Conservation (phyloP, 169 alveolate genomes). For the Sarcocystis neurona region DNA sequence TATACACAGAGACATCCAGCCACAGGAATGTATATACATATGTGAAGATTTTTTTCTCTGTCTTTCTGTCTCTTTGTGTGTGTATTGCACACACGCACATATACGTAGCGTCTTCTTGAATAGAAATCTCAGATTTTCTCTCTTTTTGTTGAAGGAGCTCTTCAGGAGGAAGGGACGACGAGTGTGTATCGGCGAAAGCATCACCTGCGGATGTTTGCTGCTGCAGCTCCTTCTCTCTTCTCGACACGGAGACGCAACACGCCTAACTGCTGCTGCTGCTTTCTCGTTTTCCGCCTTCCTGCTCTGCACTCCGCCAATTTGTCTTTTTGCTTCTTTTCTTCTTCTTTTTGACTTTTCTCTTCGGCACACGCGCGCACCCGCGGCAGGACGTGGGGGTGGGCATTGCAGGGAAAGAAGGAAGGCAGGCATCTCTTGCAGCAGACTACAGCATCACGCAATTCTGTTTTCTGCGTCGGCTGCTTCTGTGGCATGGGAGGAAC, state of each 20-base stretch:
- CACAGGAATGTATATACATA: background rate
- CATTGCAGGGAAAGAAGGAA: conserved; percentile 96
- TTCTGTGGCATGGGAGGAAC: conserved; percentile 97
- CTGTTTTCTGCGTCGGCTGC: conserved; percentile 80
- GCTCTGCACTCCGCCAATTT: background rate
- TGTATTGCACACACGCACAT: too few species aligned
- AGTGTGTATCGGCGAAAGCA: too few species aligned
- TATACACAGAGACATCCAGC: too few species aligned
- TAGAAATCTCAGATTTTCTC: too few species aligned
- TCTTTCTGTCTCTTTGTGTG: too few species aligned
- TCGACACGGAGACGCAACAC: too few species aligned
- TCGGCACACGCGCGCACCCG: background rate
- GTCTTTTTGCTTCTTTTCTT: background rate
- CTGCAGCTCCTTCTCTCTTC: too few species aligned
- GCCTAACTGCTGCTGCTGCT: too few species aligned
- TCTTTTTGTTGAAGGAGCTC: too few species aligned
- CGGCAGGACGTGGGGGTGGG: conserved; percentile 93
- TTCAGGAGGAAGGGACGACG: too few species aligned
- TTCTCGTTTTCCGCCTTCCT: background rate
- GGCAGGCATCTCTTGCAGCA: conserved; percentile 95
- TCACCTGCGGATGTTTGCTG: too few species aligned
- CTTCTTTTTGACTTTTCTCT: background rate
- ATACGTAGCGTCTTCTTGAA: too few species aligned
- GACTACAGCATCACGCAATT: conserved; percentile 96
- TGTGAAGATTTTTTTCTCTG: background rate